Base-by-base conservation (phyloP, 2,329 filamentous ascomycete genomes). In the Akanthomyces uredinophilus region DNA sequence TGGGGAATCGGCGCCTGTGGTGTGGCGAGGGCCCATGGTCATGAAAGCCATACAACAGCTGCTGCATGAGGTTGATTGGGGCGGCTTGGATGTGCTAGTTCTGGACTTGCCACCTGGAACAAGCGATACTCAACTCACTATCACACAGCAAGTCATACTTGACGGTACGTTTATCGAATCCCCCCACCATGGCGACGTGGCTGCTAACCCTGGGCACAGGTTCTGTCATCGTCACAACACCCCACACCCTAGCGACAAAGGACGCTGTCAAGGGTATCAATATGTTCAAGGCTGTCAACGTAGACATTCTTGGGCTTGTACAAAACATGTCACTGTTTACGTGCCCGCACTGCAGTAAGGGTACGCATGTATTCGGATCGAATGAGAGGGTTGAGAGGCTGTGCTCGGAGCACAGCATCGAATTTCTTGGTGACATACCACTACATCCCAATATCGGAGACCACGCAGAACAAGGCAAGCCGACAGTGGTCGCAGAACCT, bases 31-130 rank as follows among this genome's bases (percentile, higher is more conserved):
- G 0, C 83, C 96, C 2, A 97, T 99, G 93, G 91, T 98, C 16
- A 96, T 96, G 83, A 99, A 98, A 72, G 95, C 95, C 0, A 83
- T 99, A 66, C 93, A 97, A 68, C 95, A 99, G 72, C 86, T 99
- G 5, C 83, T 99, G 8, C 94, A 97, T 73, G 92, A 96, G 68
- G 95, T 99, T 0, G 90, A 95, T 59, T 99, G 95, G 95, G 91
- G 89, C 16, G 88, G 87, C 14, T 79, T 99, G 3, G 95, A 99
- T 72, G 78, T 98, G 2, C 81, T 99, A 1, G 89, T 99, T 4
- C 79, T 99, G 2, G 95, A 99, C 73, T 77, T 99, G 54, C 95
- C 95, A 0, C 95, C 95, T 0, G 95, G 95, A 3, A 99, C 95
- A 0, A 95, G 95, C 27, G 95, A 99, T 70, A 94, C 94, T 0